Base-by-base conservation (phyloP, 768 basidiomycete genomes). In the Suillus tomentosus region DNA sequence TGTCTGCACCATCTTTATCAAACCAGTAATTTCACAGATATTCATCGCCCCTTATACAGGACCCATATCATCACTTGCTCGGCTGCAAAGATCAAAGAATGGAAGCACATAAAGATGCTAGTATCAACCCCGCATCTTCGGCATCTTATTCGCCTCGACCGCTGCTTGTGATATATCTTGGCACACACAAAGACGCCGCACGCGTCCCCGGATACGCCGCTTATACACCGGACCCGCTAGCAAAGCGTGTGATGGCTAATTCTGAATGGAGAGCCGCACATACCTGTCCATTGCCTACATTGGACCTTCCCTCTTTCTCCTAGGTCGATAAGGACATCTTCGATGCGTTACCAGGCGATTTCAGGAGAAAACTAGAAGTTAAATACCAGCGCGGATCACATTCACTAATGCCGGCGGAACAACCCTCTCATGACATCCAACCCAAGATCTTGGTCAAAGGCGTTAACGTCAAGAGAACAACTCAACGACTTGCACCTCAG, bases 61-160 rank as follows among this genome's bases (percentile, higher is more conserved):
- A 96, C 95, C 0, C 95, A 97, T 73, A 89, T 99, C 69, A 81
- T 99, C 58, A 96, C 96, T 4, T 91, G 90, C 67, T 91, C 92
- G 0, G 90, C 94, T 0, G 87, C 88, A 47, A 99, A 99, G 77
- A 84, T 94, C 51, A 85, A 85, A 24, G 95, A 96, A 70, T 98
- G 95, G 76, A 85, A 89, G 74, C 76, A 89, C 48, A 91, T 96
- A 89, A 97, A 95, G 73, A 90, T 99, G 40, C 22, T 60, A 19
- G 4, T 31, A 31, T 31, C 6, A 50, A 50, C 39, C 56, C 61
- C 14, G 31, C 31, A 31, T 31, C 31, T 31, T 31, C 31, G 31
- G 61, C 48, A 24, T 62, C 67, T 2, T 66, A 68, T 39, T 63
- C 64, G 9, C 64, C 69, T 24, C 69, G 67, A 31, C 69, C 73